These are phyloP conservation scores for Talaromyces adpressus DNA, from an alignment of 495 filamentous ascomycete genomes.

Conservation along the genomic window DNA sequence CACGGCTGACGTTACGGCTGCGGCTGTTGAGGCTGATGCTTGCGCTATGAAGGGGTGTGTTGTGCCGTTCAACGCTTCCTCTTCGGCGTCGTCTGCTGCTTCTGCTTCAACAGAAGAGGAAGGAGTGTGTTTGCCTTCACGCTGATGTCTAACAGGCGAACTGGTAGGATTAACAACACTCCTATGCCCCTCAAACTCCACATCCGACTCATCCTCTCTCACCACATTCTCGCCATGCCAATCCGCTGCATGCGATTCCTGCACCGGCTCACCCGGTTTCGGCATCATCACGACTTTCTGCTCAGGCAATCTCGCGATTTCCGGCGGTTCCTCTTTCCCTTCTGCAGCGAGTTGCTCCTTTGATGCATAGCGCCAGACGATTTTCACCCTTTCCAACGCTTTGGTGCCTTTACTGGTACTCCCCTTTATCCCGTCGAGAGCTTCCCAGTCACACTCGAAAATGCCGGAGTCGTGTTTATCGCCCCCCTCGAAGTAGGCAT, in stretches of 20 bases:
- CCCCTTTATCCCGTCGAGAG: constrained; percentile 72
- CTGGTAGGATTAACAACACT: neutral
- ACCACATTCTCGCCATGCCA: constrained; percentile 53
- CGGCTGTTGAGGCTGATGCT: constrained; percentile 9
- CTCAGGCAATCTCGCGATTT: constrained; percentile 10
- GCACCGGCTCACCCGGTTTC: constrained; percentile 53
- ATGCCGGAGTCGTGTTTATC: constrained; percentile 53
- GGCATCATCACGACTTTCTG: constrained; percentile 49
- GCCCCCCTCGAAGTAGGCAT: constrained; percentile 84
- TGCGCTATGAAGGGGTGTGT: neutral
- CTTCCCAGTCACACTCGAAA: constrained; percentile 60
- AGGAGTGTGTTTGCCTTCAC: neutral
- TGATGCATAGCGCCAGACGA: constrained; percentile 66
- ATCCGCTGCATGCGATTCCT: constrained; percentile 60
- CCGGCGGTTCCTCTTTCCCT: constrained; percentile 15
- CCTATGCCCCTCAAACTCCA: neutral
- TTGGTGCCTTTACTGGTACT: constrained; percentile 69
- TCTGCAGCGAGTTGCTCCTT: constrained; percentile 16
- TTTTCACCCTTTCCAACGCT: constrained; percentile 76
- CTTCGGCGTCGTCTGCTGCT: neutral
- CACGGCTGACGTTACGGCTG: constrained; percentile 12
- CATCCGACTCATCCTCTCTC: constrained; percentile 19
- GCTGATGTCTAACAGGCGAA: neutral
- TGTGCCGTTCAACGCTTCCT: constrained; percentile 1
- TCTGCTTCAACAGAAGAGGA: neutral